phyloP scores from a whole-genome alignment of 495 filamentous ascomycete species.

The Sabuloglossum arenarium region DNA sequence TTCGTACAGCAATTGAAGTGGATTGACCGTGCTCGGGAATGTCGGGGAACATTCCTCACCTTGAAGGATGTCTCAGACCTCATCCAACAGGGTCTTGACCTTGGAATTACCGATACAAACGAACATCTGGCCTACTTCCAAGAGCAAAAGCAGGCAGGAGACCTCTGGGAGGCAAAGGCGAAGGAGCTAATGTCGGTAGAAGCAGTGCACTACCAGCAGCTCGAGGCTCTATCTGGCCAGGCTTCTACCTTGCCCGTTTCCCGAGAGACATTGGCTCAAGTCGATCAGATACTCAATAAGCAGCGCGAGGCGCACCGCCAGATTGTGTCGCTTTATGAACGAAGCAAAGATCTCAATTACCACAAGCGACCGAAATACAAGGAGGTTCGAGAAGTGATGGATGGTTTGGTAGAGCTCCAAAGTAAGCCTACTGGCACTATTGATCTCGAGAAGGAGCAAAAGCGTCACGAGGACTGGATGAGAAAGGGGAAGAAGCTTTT shows the following conservation, averaged over 20 bases:
- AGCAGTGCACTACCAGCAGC: constrained; percentile 73
- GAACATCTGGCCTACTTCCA: constrained; percentile 55
- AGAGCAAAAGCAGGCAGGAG: constrained; percentile 51
- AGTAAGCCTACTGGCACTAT: constrained; percentile 80
- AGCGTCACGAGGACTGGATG: constrained; percentile 98
- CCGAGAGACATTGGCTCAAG: constrained; percentile 52
- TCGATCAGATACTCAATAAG: constrained; percentile 88
- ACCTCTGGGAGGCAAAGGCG: constrained; percentile 84
- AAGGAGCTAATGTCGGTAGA: constrained; percentile 85
- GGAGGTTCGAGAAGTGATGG: constrained; percentile 76
- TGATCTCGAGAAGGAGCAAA: constrained; percentile 87
- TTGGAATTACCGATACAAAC: constrained; percentile 58
- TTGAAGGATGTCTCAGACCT: constrained; percentile 61
- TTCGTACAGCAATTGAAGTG: constrained; percentile 73
- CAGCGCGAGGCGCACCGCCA: constrained; percentile 85
- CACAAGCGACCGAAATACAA: constrained; percentile 70
- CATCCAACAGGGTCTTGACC: constrained; percentile 49
- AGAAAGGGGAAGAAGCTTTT: constrained; percentile 94
- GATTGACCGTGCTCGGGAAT: constrained; percentile 55
- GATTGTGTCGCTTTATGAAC: constrained; percentile 59
- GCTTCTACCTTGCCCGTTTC: constrained; percentile 64
- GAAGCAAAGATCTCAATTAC: constrained; percentile 51
- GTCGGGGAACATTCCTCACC: constrained; percentile 36
- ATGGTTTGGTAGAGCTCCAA: constrained; percentile 66
- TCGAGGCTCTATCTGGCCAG: constrained; percentile 70